Percentiles rank a stretch among this genome's conserved stretches.
Evolutionary conservation across 495 filamentous ascomycete species (phyloP).

Genomic region (Penicillium ochrochloron): DNA sequence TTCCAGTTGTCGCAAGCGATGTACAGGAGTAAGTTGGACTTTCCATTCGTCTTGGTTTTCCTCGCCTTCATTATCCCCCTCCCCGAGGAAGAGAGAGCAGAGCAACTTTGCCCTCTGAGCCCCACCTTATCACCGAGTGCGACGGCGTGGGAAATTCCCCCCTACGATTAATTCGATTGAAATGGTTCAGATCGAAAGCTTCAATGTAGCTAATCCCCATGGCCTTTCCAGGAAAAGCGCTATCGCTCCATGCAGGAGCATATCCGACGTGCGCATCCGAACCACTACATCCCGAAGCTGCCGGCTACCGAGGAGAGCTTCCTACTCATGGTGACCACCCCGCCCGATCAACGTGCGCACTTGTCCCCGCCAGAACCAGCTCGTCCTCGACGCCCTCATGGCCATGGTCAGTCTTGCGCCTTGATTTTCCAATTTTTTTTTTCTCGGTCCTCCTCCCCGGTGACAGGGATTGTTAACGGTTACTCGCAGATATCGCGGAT

Average conservation of each 20-base stretch:
- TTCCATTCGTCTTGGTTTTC: conserved; percentile 13
- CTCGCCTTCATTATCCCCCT: conserved; percentile 25
- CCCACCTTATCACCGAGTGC: conserved; percentile 6
- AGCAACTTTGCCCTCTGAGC: background rate
- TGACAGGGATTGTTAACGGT: conserved; percentile 33
- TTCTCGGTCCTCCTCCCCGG: background rate
- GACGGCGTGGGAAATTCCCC: background rate
- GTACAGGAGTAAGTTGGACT: conserved; percentile 81
- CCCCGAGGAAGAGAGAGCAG: background rate
- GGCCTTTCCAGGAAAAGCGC: conserved; percentile 77
- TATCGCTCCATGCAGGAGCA: conserved; percentile 99
- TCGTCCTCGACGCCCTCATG: conserved; percentile 45
- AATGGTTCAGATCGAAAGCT: conserved; percentile 12
- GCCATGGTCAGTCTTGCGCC: conserved; percentile 27
- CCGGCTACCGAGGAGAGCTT: conserved; percentile 99
- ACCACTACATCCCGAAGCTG: conserved; percentile 97
- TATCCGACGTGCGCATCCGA: conserved; percentile 95
- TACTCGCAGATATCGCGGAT: conserved; percentile 47
- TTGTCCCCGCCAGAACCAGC: conserved; percentile 60
- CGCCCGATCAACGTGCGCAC: conserved; percentile 72
- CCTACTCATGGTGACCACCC: conserved; percentile 88
- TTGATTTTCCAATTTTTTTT: background rate
- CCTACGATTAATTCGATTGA: background rate
- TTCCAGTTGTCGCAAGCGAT: conserved; percentile 96
- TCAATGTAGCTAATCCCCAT: conserved; percentile 31